A percentile compares a stretch with the other conserved stretches of the same genome.
These are phyloP conservation scores for Talaromyces funiculosus DNA, from an alignment of 2,329 filamentous ascomycete species.

Conservation along the genomic window DNA sequence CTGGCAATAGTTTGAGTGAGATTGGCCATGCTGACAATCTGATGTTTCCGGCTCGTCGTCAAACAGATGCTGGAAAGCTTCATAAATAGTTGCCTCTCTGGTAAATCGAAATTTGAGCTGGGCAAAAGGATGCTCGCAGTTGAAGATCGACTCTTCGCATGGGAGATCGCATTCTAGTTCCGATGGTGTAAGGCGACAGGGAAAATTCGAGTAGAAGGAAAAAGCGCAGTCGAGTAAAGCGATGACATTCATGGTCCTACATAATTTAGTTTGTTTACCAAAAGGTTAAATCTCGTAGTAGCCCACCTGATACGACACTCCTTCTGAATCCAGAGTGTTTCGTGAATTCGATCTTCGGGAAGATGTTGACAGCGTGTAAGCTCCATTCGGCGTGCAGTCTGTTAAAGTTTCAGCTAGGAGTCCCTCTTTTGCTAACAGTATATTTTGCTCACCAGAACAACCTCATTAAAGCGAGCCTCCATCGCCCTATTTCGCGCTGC, in stretches of 20 bases:
- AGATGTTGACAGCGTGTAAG: constrained; percentile 35
- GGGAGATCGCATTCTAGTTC: constrained; percentile 43
- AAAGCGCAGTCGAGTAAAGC: constrained; percentile 41
- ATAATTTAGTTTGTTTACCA: no score
- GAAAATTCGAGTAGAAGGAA: constrained; percentile 42
- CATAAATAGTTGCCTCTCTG: constrained; percentile 32
- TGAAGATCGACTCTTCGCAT: constrained; percentile 37
- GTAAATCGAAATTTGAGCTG: constrained; percentile 35
- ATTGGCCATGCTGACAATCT: constrained; percentile 4
- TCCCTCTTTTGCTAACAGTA: not conserved
- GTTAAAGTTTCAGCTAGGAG: not conserved
- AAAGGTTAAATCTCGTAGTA: no score
- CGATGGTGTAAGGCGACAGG: constrained; percentile 34
- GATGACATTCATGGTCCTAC: constrained; percentile 37
- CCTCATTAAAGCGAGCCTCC: constrained; percentile 39
- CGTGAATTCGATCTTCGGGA: constrained; percentile 32
- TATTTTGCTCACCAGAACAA: constrained; percentile 33
- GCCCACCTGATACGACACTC: constrained; percentile 38
- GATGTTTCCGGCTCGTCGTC: constrained; percentile 20
- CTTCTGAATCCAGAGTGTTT: constrained; percentile 40
- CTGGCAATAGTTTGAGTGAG: not conserved
- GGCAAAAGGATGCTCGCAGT: constrained; percentile 38
- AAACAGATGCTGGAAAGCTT: constrained; percentile 38
- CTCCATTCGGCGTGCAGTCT: constrained; percentile 37
- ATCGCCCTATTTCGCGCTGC: constrained; percentile 37